Evolutionary conservation across 2,329 filamentous ascomycete species (phyloP).

Genomic region (Chrysoporthe cubensis): DNA sequence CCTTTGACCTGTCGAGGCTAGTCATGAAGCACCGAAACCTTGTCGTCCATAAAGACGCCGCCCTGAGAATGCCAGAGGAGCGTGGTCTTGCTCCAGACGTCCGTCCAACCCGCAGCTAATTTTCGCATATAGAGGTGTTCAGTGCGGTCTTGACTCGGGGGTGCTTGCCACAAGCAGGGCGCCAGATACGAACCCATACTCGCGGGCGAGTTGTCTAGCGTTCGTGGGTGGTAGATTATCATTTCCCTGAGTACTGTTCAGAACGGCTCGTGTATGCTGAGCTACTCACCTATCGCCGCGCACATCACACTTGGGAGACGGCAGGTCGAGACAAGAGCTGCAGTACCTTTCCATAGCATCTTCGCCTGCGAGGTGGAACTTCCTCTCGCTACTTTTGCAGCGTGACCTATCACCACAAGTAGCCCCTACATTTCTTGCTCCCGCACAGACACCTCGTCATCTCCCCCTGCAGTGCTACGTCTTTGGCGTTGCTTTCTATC

Average conservation of each 20-base stretch:
- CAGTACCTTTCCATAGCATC: neutral
- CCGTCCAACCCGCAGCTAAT: slow-evolving; percentile 11
- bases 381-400: neutral
- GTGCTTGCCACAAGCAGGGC: slow-evolving; percentile 9
- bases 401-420: slow-evolving; percentile 60
- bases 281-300: neutral
- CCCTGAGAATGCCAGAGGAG: neutral
- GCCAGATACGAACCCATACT: slow-evolving; percentile 8
- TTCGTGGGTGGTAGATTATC: neutral
- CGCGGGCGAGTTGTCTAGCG: slow-evolving; percentile 12
- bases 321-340: neutral
- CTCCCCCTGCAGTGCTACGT: slow-evolving; percentile 51
- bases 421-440: slow-evolving; percentile 68
- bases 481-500: slow-evolving; percentile 52
- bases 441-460: slow-evolving; percentile 68
- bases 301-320: neutral
- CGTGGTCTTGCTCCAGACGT: slow-evolving; percentile 5
- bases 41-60: too few species aligned
- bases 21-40: too few species aligned
- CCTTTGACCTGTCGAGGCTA: too few species aligned
- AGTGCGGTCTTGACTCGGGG: slow-evolving; percentile 16
- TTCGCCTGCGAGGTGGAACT: neutral
- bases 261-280: neutral
- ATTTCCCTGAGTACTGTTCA: too few species aligned
- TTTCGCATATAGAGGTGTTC: slow-evolving; percentile 16